These are phyloP conservation scores for Chaetomium tenue DNA, from an alignment of 495 filamentous ascomycete species.

Conservation along the genomic window DNA sequence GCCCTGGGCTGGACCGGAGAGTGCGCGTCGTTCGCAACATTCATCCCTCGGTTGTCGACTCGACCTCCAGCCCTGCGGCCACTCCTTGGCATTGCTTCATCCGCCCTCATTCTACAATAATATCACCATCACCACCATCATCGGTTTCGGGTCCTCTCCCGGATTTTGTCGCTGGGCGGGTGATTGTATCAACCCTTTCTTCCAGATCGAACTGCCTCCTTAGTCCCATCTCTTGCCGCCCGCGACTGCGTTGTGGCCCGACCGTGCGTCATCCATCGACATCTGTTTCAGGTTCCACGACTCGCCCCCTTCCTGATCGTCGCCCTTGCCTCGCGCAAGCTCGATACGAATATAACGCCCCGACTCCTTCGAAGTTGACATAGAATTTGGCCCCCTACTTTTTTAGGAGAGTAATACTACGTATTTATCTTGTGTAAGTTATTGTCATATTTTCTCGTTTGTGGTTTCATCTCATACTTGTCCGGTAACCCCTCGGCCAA, in stretches of 20 bases:
- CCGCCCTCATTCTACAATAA: conserved; percentile 24
- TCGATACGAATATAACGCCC: not conserved
- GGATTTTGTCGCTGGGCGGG: not conserved
- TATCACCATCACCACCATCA: not conserved
- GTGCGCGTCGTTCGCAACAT: not conserved
- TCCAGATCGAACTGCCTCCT: not conserved
- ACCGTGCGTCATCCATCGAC: not conserved
- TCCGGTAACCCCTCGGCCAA: not conserved
- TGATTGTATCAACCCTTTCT: too few species aligned
- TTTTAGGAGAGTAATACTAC: not conserved
- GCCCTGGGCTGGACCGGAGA: conserved; percentile 8
- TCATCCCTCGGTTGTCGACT: not conserved
- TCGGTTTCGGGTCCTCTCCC: not conserved
- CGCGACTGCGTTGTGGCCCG: not conserved
- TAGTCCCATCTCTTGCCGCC: not conserved
- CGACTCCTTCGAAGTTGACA: not conserved
- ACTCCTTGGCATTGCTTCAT: conserved; percentile 35
- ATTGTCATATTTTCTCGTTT: not conserved
- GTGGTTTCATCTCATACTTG: not conserved
- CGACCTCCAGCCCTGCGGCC: conserved; percentile 16
- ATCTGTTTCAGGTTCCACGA: conserved; percentile 2
- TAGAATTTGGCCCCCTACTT: not conserved
- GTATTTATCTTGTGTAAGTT: not conserved
- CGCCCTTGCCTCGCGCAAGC: not conserved
- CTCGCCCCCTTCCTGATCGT: not conserved